Base-by-base conservation (phyloP, 2,329 filamentous ascomycete species). In the Aspergillus ibericus region DNA sequence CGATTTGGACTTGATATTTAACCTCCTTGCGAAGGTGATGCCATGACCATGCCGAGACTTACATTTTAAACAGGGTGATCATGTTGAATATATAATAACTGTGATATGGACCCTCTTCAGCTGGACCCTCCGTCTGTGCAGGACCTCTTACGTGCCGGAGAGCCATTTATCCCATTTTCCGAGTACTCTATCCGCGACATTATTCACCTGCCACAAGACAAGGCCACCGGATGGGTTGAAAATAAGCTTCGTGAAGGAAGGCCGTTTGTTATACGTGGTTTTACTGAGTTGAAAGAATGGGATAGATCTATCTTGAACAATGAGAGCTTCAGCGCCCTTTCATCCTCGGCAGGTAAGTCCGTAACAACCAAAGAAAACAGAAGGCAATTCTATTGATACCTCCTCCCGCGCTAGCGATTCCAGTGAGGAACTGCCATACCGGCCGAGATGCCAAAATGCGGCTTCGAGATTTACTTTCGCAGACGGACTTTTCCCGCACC, bases 251-350 rank as follows among this genome's bases (percentile, higher is more conserved):
- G 68, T 18, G 59, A 69, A 22, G 73, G 72, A 12, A 67, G 67
- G 34, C 73, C 72, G 5, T 74, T 74, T 59, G 66, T 74, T 32
- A 70, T 75, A 38, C 67, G 68, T 25, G 71, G 73, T 15, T 74
- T 75, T 49, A 64, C 71, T 20, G 68, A 66, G 44, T 57, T 69
- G n/a, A 64, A 65, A 18, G 55, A 64, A 32, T 74, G 72, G 71
- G 62, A 69, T 35, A 42, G 40, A 22, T 58, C 49, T 12, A 35
- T 65, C 25, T 64, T 74, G 51, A 69, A 67, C n/a, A 72, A 70
- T 49, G 68, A 70, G 29, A 67, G 63, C 44, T 60, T 75, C 56
- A 68, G 68, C 58, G 63, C 68, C 47, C 59, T 73, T 50, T 72
- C 70, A 56, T 68, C 68, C 44, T 73, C 73, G 62, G 70, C 69